Evolutionary conservation across 1,284 basidiomycete genomes (phyloP), one percentile per base, ranked within the genome.

Genomic region (Apiotrichum brassicae): DNA sequence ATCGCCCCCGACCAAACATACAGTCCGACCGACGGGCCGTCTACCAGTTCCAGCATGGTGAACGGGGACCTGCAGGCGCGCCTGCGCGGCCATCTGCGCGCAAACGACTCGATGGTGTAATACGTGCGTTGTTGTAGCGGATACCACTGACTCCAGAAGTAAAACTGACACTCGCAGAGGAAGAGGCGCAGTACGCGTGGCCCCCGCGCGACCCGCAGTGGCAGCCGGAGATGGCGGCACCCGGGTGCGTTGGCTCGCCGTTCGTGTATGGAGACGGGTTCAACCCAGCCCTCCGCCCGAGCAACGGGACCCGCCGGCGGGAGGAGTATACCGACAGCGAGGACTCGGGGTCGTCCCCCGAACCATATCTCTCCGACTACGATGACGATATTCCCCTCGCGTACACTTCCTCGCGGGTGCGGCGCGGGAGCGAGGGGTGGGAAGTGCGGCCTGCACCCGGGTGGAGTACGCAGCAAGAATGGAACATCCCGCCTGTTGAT

Each of bases 231-330:
- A 14, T 42, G 3, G 56, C 53, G 13, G 61, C 56, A 25, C 52
- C 41, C 25, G 53, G 57, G 20, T n/a, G n/a, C n/a, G 78, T 80
- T 2, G 68, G 76, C 19, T 82, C 81, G 1, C 85, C 91, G 5
- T 94, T 90, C 82, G 89, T 88, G 7, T 94, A 87, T 64, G 83
- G 85, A 55, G 83, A 78, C 12, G 73, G 77, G 3, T 64, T 88
- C 20, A 92, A 92, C 64, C 88, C 89, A 2, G 63, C 75, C 32
- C 79, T 91, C 4, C 75, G 75, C 36, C 82, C 87, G 1, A 82
- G 80, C 22, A 86, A 51, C 53, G 53, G 42, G 41, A 24, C 49
- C 25, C 34, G 54, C 41, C 44, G 49, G 42, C 53, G 38, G 53
- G 58, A 30, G 28, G 28, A 30, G 55, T 68, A 61, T 33, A 49